A percentile compares a stretch with the other conserved stretches of the same genome.
Evolutionary conservation across 192 early-diverging fungal species (phyloP).

Genomic region (Coemansia sp.): DNA sequence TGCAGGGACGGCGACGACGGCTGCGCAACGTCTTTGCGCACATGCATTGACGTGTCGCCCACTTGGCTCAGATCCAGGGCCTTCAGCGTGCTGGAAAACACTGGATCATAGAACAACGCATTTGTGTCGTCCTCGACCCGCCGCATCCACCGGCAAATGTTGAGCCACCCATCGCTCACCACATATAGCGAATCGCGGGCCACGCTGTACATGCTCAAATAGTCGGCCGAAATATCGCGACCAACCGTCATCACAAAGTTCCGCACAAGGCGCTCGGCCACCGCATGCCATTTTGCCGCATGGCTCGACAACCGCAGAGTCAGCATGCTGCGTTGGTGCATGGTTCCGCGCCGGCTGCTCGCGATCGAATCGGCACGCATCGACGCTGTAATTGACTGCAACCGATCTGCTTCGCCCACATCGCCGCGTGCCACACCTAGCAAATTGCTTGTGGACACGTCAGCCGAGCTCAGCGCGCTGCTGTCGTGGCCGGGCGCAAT

Average conservation of each 20-base stretch:
- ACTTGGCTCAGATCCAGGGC: conserved; percentile 12
- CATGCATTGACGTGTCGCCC: background rate
- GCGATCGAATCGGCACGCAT: conserved; percentile 43
- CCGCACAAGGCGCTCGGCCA: conserved; percentile 31
- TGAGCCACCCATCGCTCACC: conserved; percentile 46
- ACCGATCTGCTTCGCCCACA: conserved; percentile 6
- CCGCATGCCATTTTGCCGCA: conserved; percentile 38
- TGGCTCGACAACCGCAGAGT: conserved; percentile 15
- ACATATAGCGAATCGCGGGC: background rate
- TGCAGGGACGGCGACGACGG: conserved; percentile 6
- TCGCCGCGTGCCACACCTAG: background rate
- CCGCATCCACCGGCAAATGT: conserved; percentile 44
- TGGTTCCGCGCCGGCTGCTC: conserved; percentile 22
- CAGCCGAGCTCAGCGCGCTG: conserved; percentile 19
- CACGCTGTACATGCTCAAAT: conserved; percentile 13
- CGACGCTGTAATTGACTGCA: conserved; percentile 34
- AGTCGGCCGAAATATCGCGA: conserved; percentile 44
- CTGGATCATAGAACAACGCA: conserved; percentile 45
- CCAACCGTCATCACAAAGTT: conserved; percentile 53
- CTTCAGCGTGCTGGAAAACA: conserved; percentile 36
- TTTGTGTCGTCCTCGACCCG: conserved; percentile 51
- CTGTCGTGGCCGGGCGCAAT: conserved; percentile 24
- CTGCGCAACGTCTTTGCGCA: background rate
- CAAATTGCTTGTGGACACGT: conserved; percentile 23
- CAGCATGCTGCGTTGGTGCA: conserved; percentile 5